Base-by-base conservation (phyloP, 2,329 filamentous ascomycete genomes). In the Xylaria sp. region DNA sequence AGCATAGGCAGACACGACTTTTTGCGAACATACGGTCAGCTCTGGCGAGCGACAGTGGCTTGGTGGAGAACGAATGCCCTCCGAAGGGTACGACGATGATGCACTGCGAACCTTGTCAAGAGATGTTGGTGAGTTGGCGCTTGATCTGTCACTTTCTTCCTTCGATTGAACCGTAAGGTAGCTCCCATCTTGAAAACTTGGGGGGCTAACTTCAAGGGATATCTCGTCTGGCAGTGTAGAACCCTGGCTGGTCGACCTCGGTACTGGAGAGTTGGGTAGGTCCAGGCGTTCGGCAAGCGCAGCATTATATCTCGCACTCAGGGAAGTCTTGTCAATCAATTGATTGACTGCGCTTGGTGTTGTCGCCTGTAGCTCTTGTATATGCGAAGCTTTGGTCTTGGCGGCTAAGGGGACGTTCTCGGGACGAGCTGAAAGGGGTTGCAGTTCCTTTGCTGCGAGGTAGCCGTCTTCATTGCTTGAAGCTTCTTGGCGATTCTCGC, bases 1-100 rank as follows among this genome's bases (percentile, higher is more conserved):
- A 43, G 56, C 51, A 11, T 57, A 21, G 24, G 59, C 58, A n/a
- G 56, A 49, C 29, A 58, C 48, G n/a, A 59, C 50, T 22, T 41
- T 55, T 39, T 60, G 39, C 8, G 60, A 41, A 49, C 45, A 55
- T 37, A 46, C 47, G 48, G 59, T 52, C 21, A 52, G 8, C 38
- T 38, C 48, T 7, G 58, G 60, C 4, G 60, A 63, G 34, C 20
- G 18, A n/a, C 38, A 47, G 46, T 49, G 40, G 9, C 56, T 40
- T 1, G 44, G 39, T 16, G 56, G 52, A 40, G 60, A 63, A 42
- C 59, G 58, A 9, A 63, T 57, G 20, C 60, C 60, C 47, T 61
- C 60, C 4, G 60, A 63, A n/a, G 60, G 60, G 37, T 63, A 63
- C 7, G 60, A 63, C 16, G 60, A 63, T 13, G 60, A 63, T 3